Evolutionary conservation across 768 basidiomycete species (phyloP).

Genomic region (Amanita rimosa): DNA sequence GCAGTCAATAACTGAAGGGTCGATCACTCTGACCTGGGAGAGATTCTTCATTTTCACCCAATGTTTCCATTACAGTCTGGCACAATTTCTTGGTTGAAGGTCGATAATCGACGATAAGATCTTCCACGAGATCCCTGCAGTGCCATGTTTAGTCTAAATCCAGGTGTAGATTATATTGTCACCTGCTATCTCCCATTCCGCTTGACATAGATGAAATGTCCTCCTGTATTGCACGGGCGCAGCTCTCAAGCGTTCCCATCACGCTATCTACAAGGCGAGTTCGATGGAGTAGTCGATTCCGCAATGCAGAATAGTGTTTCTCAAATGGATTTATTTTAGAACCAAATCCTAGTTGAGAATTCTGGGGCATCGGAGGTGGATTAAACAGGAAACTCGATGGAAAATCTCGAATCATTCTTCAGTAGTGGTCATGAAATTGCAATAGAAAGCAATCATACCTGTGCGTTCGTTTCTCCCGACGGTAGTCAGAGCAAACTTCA

Average conservation of each 20-base stretch:
- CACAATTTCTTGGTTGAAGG: conserved; percentile 41
- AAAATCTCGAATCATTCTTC: background rate
- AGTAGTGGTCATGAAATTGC: background rate
- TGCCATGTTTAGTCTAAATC: conserved; percentile 3
- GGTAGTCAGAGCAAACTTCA: conserved; percentile 27
- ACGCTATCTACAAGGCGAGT: conserved; percentile 51
- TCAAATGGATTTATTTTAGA: conserved; percentile 38
- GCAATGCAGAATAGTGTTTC: conserved; percentile 49
- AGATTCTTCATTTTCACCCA: conserved; percentile 25
- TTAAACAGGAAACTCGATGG: conserved; percentile 31
- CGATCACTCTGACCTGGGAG: conserved; percentile 10
- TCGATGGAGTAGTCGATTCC: conserved; percentile 53
- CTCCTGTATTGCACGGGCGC: conserved; percentile 43
- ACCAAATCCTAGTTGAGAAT: conserved; percentile 26
- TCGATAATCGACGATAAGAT: conserved; percentile 34
- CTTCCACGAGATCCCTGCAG: conserved; percentile 30
- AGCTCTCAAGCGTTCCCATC: conserved; percentile 46
- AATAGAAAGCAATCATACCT: conserved; percentile 10
- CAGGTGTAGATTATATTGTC: background rate
- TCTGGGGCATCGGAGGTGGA: conserved; percentile 34
- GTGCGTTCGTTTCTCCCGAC: conserved; percentile 18
- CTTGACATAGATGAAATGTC: conserved; percentile 42
- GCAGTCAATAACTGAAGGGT: background rate
- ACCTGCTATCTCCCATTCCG: conserved; percentile 33
- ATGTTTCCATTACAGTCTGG: conserved; percentile 24